Conservation (phyloP, 2,329 filamentous ascomycete genomes). For the Aspergillus fructus region DNA sequence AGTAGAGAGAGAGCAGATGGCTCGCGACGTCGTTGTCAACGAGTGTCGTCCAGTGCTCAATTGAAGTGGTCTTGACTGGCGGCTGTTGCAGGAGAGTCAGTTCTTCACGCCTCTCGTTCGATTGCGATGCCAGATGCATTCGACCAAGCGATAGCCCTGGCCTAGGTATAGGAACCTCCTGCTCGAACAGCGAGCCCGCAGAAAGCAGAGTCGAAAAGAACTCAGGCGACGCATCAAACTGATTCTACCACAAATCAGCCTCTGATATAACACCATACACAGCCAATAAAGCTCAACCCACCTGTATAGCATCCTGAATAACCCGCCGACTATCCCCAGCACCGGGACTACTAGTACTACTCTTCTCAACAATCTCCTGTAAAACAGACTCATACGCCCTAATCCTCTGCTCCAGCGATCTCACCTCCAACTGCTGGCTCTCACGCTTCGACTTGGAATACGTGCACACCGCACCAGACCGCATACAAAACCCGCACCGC, state of each 20-base stretch:
- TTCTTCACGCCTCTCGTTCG: conserved; percentile 1
- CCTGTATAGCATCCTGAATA: conserved; percentile 15
- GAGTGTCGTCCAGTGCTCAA: conserved; percentile 22
- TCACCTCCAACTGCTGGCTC: conserved; percentile 11
- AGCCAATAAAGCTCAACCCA: not conserved
- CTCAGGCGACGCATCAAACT: conserved; percentile 13
- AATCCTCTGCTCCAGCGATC: conserved; percentile 5
- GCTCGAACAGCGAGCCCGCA: conserved; percentile 9
- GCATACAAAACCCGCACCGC: conserved; percentile 14
- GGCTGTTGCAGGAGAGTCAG: conserved; percentile 12
- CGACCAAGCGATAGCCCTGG: conserved; percentile 16
- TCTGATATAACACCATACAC: not conserved
- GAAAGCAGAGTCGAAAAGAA: conserved; percentile 14
- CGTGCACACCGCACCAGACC: conserved; percentile 9
- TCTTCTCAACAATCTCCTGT: conserved; percentile 10
- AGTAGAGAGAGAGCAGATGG: conserved; percentile 25
- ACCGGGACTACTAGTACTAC: not conserved
- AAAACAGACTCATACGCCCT: conserved; percentile 17
- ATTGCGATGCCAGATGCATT: conserved; percentile 16
- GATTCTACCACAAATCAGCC: conserved; percentile 7
- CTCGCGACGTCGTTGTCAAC: conserved; percentile 23
- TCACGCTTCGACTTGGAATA: conserved; percentile 20
- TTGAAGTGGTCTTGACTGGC: conserved; percentile 14
- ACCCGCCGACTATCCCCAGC: not conserved
- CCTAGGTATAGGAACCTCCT: conserved; percentile 4